phyloP scores from a whole-genome alignment of 257 asterid genomes.

The Ligustrum vulgare region DNA sequence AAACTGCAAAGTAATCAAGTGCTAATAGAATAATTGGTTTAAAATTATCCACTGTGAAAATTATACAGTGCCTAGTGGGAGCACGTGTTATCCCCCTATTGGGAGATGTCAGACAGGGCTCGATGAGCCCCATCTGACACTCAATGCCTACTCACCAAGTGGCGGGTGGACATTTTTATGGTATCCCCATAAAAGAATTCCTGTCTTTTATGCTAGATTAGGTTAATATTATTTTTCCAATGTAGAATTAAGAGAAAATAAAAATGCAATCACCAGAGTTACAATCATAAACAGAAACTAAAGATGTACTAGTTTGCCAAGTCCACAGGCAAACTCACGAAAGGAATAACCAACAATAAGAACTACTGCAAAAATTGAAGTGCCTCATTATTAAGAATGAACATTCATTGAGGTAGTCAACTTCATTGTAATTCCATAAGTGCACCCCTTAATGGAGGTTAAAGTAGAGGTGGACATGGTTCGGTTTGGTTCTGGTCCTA shows the following conservation, averaged over 20 bases:
- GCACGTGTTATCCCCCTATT: no score
- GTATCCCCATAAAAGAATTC: no score
- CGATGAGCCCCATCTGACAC: no score
- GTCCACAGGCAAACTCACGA: neutral
- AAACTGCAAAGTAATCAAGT: slow-evolving; percentile 13
- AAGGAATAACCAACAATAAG: neutral
- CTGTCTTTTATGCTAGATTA: no score
- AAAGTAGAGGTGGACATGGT: no score
- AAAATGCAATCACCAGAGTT: neutral
- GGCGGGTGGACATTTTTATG: no score
- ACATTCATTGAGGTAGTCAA: neutral
- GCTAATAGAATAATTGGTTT: neutral
- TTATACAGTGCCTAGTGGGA: no score
- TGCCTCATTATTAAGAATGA: neutral
- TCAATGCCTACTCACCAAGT: no score
- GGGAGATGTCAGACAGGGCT: no score
- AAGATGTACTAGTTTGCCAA: neutral
- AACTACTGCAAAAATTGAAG: neutral
- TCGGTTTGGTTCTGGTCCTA: no score
- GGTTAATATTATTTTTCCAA: neutral
- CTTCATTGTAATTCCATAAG: neutral
- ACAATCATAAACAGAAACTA: neutral
- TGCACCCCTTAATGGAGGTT: neutral
- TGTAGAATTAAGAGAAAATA: neutral
- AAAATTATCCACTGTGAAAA: neutral